A percentile compares a stretch with the other conserved stretches of the same genome.
phyloP scores from a whole-genome alignment of 2,329 filamentous ascomycete species.

The Orbilia ellipsospora region DNA sequence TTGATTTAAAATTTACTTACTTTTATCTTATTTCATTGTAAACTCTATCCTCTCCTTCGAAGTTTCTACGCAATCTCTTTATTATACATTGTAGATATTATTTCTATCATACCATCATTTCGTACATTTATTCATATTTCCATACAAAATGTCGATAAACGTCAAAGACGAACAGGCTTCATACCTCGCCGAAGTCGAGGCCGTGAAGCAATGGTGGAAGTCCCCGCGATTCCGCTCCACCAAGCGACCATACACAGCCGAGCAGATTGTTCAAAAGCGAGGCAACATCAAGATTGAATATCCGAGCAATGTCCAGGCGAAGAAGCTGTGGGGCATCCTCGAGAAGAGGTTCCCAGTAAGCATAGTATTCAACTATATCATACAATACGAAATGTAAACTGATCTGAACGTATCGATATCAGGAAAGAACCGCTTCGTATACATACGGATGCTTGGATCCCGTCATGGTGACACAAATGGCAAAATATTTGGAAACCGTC shows the following conservation, averaged over 20 bases:
- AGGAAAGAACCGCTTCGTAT: constrained; percentile 72
- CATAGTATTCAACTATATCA: constrained; percentile 9
- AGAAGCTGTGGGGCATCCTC: constrained; percentile 94
- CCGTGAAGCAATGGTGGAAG: constrained; percentile 93
- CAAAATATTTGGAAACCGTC: constrained; percentile 96
- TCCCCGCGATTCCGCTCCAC: constrained; percentile 93
- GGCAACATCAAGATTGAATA: constrained; percentile 92
- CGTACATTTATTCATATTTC: constrained; percentile 19
- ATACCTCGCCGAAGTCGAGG: constrained; percentile 83
- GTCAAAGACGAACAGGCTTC: constrained; percentile 57
- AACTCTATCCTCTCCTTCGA: neutral
- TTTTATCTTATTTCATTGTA: constrained; percentile 11
- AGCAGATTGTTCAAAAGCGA: constrained; percentile 96
- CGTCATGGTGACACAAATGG: constrained; percentile 99
- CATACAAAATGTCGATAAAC: constrained; percentile 46
- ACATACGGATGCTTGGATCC: constrained; percentile 98
- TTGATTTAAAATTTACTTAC: constrained; percentile 8
- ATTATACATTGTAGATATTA: neutral
- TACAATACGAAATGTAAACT: neutral
- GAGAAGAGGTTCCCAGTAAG: constrained; percentile 85
- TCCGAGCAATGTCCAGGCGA: constrained; percentile 85
- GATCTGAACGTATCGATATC: neutral
- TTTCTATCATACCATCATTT: neutral
- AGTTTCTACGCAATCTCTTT: neutral
- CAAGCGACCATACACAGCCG: constrained; percentile 90